Conservation (phyloP, 2,329 filamentous ascomycete species). For the Blastomyces percursus region DNA sequence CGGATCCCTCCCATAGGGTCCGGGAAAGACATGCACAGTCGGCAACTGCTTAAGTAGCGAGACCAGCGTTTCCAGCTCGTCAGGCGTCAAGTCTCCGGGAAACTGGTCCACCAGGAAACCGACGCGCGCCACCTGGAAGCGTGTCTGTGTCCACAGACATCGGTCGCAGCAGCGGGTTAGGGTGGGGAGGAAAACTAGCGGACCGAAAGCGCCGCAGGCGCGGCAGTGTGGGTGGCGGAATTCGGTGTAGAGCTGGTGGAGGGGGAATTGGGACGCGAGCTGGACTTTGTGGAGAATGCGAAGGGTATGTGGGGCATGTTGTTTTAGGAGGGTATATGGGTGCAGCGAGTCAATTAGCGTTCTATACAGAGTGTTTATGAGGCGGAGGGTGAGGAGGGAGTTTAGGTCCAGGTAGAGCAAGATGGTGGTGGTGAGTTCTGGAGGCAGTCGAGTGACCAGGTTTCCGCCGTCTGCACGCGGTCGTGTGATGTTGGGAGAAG, state of each 20-base stretch:
- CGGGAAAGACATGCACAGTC: background rate
- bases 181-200: constrained; percentile 1
- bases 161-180: background rate
- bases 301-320: constrained; percentile 3
- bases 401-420: constrained; percentile 2
- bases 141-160: background rate
- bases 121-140: background rate
- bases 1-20: background rate
- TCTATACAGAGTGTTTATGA: background rate
- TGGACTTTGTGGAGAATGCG: background rate
- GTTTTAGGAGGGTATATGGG: background rate
- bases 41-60: background rate
- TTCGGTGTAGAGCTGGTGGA: background rate
- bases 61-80: background rate
- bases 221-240: constrained; percentile 1
- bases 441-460: background rate
- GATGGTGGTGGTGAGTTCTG: background rate
- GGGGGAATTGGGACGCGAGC: background rate
- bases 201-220: background rate
- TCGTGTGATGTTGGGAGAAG: background rate
- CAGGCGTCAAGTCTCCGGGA: background rate
- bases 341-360: background rate
- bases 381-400: background rate
- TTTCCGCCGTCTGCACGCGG: background rate
- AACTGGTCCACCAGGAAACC: background rate